Base-by-base conservation (phyloP, 164 flowering plant species). In the Macadamia tetraphylla region DNA sequence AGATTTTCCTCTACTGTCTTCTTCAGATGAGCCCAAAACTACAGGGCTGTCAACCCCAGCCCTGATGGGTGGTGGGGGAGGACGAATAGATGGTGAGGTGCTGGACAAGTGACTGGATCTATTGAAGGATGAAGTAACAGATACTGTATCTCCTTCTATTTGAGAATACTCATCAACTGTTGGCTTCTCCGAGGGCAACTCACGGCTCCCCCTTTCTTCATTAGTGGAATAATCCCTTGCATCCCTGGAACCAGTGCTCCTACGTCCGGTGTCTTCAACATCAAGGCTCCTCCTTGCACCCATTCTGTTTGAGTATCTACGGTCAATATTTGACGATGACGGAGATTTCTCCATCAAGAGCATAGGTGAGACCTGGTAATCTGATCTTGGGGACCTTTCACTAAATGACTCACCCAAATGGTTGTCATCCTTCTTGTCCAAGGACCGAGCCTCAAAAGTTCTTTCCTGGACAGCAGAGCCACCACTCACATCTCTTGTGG, bases 241-340 rank as follows among this genome's bases (percentile, higher is more conserved):
- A 70, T 84, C 88, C 70, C 70, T 76, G 15, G 84, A 85, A 67
- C 83, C 78, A 69, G 78, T 69, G 63, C 78, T 80, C 73, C 88
- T 83, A 58, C 74, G 79, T 31, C 84, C 87, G 12, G 81, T 70
- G 68, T 90, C 98, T 67, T 90, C 98, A 66, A 75, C 66, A 59
- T 92, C 91, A 82, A 83, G 72, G 70, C 75, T 84, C 52, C 86
- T 77, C 71, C 86, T 82, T 31, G 65, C 72, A 73, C 76, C 72
- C 70, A 71, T 31, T 73, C 85, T 81, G 58, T 72, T 85, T 40
- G 71, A 67, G 66, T 81, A 76, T 66, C 85, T 80, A 35, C 85
- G 81, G 40, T 89, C 95, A 44, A 71, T 58, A 74, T 79, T 81
- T 23, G 85, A 67, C 32, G 96, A 82, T 60, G 94, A 81, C 52